These are phyloP conservation scores for Pterocarpus santalinus DNA, from an alignment of 306 rosid genomes.

Conservation along the genomic window DNA sequence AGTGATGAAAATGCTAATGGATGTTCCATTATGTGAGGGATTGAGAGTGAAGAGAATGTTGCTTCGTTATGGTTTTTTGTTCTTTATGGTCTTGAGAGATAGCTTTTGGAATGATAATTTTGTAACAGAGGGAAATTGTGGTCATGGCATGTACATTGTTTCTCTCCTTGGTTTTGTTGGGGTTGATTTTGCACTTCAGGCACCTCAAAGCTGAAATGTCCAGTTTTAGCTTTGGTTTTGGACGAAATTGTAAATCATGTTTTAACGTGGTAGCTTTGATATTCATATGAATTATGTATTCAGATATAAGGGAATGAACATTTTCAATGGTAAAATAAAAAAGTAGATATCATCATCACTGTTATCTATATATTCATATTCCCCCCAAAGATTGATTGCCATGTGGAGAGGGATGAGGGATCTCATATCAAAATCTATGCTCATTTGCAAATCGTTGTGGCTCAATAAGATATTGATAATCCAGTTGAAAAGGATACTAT, in stretches of 20 bases:
- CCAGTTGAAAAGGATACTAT: neutral
- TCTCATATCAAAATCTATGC: too few relatives aligned
- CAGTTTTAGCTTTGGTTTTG: slow-evolving; percentile 26
- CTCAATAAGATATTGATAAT: neutral
- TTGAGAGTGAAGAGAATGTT: slow-evolving; percentile 16
- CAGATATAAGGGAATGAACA: neutral
- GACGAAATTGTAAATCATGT: slow-evolving; percentile 31
- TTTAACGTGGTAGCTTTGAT: slow-evolving; percentile 18
- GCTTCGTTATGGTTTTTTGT: neutral
- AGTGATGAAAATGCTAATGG: slow-evolving; percentile 91
- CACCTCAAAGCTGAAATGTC: slow-evolving; percentile 18
- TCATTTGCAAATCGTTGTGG: too few relatives aligned
- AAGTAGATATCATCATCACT: neutral
- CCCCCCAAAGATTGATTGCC: too few relatives aligned
- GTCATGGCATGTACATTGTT: neutral
- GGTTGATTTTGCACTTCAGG: slow-evolving; percentile 22
- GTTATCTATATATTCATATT: too few relatives aligned
- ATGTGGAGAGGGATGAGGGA: too few relatives aligned
- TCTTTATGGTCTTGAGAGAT: neutral
- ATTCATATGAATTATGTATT: neutral
- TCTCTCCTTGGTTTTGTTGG: neutral
- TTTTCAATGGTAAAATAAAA: slow-evolving; percentile 4
- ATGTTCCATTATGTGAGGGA: slow-evolving; percentile 74
- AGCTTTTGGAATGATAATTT: slow-evolving; percentile 26
- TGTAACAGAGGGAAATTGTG: neutral